phyloP scores from a whole-genome alignment of 768 basidiomycete species.

The Trichaptum fuscoviolaceum region DNA sequence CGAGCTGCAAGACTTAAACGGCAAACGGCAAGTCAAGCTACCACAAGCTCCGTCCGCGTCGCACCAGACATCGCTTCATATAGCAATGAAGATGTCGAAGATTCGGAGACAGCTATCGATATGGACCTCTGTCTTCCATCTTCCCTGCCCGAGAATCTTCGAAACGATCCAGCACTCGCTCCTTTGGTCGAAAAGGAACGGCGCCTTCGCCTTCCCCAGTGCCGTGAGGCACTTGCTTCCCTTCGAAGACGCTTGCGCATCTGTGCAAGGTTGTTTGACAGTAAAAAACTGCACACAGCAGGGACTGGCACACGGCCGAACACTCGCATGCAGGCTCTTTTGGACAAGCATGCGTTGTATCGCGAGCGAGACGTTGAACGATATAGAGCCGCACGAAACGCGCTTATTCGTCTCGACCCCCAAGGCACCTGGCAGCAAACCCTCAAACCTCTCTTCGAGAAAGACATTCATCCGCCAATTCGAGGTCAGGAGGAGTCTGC shows the following conservation, averaged over 20 bases:
- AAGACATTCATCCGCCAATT: constrained; percentile 7
- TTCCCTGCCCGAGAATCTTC: constrained; percentile 5
- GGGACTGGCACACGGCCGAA: constrained; percentile 8
- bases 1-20: not conserved
- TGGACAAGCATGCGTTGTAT: not conserved
- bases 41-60: not conserved
- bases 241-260: constrained; percentile 17
- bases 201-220: constrained; percentile 17
- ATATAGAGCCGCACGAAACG: constrained; percentile 1
- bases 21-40: not conserved
- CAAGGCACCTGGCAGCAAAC: not conserved
- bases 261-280: constrained; percentile 4
- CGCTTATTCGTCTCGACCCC: constrained; percentile 3
- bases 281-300: constrained; percentile 6
- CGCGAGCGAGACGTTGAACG: not conserved
- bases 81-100: not conserved
- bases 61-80: not conserved
- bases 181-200: constrained; percentile 18
- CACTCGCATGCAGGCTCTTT: constrained; percentile 3
- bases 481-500: not conserved
- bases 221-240: constrained; percentile 12
- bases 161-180: constrained; percentile 10
- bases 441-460: not conserved
- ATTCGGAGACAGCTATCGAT: not conserved
- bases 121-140: constrained; percentile 19